Evolutionary conservation across 495 filamentous ascomycete species (phyloP).

Genomic region (Talaromyces thailandensis): DNA sequence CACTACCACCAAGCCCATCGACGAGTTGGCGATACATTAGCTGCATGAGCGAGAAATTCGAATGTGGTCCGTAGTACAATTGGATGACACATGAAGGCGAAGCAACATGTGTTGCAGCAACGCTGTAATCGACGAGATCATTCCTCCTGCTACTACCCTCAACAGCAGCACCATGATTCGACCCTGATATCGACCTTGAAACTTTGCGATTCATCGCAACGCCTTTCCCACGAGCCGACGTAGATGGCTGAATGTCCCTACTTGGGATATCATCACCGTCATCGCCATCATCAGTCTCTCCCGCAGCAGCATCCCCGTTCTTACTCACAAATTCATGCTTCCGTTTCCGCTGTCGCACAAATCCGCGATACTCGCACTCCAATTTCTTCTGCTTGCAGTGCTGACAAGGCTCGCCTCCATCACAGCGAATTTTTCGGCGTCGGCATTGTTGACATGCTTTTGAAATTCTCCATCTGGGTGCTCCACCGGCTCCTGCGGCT

Average conservation of each 20-base stretch:
- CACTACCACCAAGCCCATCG: not conserved
- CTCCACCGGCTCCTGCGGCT: not conserved
- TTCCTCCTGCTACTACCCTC: not conserved
- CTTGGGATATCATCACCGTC: not conserved
- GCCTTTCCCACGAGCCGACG: not conserved
- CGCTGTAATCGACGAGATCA: slow-evolving; percentile 23
- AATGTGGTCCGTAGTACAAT: slow-evolving; percentile 37
- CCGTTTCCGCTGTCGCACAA: slow-evolving; percentile 31
- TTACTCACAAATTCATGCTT: slow-evolving; percentile 16
- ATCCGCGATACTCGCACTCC: slow-evolving; percentile 29
- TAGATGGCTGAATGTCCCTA: not conserved
- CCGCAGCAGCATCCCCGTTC: not conserved
- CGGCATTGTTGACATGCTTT: slow-evolving; percentile 38
- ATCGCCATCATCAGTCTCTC: not conserved
- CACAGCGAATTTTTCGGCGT: slow-evolving; percentile 36
- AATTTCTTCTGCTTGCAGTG: slow-evolving; percentile 28
- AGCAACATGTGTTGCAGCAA: slow-evolving; percentile 36
- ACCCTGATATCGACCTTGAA: not conserved
- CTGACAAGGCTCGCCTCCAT: slow-evolving; percentile 32
- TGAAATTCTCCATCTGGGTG: slow-evolving; percentile 26
- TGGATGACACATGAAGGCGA: slow-evolving; percentile 35
- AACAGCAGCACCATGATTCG: not conserved
- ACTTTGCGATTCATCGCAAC: not conserved
- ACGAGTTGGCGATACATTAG: slow-evolving; percentile 33
- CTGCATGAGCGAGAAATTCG: slow-evolving; percentile 38